Conservation (phyloP, 164 flowering plant species). For the Vitis rupestris region DNA sequence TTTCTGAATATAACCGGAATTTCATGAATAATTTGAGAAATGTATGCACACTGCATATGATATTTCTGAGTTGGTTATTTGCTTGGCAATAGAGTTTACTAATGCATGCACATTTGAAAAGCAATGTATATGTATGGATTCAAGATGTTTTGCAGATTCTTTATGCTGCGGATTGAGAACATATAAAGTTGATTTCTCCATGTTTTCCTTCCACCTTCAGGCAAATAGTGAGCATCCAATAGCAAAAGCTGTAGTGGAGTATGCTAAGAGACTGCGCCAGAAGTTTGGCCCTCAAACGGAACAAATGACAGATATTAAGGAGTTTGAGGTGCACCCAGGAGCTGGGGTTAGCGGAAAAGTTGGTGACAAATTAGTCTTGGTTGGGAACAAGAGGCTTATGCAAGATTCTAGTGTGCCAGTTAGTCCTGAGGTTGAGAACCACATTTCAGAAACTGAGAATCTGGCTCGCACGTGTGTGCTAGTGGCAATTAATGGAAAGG, state of each 20-base stretch:
- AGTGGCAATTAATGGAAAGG: slow-evolving; percentile 64
- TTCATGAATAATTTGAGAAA: neutral
- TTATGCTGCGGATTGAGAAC: neutral
- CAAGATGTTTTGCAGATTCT: neutral
- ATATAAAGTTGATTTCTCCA: neutral
- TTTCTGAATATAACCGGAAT: neutral
- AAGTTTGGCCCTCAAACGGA: slow-evolving; percentile 40
- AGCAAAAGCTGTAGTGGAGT: slow-evolving; percentile 79
- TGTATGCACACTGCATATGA: neutral
- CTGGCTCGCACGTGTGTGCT: slow-evolving; percentile 82
- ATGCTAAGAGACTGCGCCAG: slow-evolving; percentile 62
- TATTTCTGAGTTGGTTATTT: neutral
- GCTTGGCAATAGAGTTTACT: neutral
- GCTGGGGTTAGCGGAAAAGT: slow-evolving; percentile 80
- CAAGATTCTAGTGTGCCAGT: slow-evolving; percentile 39
- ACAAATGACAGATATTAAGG: slow-evolving; percentile 44
- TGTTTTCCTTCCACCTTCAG: slow-evolving; percentile 27
- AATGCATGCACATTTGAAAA: neutral
- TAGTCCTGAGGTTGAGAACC: slow-evolving; percentile 52
- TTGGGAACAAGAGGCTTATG: slow-evolving; percentile 92
- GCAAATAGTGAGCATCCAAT: slow-evolving; percentile 95
- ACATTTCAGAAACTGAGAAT: slow-evolving; percentile 59
- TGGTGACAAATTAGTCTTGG: slow-evolving; percentile 57
- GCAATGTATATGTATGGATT: neutral
- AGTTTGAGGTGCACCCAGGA: slow-evolving; percentile 87